phyloP scores from a whole-genome alignment of 2,329 filamentous ascomycete genomes.

The Aspergillus latus region DNA sequence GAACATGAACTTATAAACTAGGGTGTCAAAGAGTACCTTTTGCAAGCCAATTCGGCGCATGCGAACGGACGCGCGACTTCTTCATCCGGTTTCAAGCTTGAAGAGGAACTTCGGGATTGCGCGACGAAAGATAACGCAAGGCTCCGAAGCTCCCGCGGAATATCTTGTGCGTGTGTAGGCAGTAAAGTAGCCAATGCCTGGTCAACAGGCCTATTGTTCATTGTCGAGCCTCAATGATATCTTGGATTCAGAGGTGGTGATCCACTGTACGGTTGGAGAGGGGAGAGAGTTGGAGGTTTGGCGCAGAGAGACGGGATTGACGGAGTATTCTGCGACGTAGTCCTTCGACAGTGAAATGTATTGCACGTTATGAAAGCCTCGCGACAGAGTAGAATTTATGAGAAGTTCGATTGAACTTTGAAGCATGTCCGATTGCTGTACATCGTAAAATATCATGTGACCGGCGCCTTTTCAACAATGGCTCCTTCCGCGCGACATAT shows the following conservation, averaged over 20 bases:
- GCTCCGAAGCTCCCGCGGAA: conserved; percentile 69
- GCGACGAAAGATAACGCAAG: conserved; percentile 72
- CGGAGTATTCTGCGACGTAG: not conserved
- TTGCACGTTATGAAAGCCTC: no score
- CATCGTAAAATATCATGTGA: conserved; percentile 4
- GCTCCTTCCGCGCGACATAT: not conserved
- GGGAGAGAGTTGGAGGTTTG: not conserved
- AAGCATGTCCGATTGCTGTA: not conserved
- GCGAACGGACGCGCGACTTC: conserved; percentile 83
- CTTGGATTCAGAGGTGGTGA: not conserved
- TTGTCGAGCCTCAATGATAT: conserved; percentile 35
- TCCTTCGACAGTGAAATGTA: not conserved
- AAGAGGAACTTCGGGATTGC: conserved; percentile 75
- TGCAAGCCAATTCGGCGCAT: conserved; percentile 86
- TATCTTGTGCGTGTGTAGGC: conserved; percentile 66
- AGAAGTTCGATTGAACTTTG: no score
- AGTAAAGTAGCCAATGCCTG: conserved; percentile 71
- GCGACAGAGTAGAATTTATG: no score
- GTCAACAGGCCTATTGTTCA: conserved; percentile 71
- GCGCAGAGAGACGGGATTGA: not conserved
- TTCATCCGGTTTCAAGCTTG: conserved; percentile 77
- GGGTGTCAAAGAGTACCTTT: no score
- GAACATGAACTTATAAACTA: no score
- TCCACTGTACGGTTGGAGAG: not conserved
- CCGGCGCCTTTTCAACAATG: not conserved